Evolutionary conservation across 2,329 filamentous ascomycete genomes (phyloP).

Genomic region (Colletotrichum musicola): DNA sequence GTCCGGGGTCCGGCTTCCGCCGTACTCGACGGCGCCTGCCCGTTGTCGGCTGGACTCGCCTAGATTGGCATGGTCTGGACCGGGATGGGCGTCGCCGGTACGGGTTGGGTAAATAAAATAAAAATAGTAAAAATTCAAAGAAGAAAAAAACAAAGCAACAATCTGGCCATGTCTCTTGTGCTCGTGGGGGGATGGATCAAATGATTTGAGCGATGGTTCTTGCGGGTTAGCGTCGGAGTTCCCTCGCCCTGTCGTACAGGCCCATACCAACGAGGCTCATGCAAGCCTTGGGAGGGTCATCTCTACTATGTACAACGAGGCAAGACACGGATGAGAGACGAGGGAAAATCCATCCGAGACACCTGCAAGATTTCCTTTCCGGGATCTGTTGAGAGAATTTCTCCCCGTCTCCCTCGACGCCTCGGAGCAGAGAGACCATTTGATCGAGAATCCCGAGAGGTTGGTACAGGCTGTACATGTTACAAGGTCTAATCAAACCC

Average conservation of each 20-base stretch:
- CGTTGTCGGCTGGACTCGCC: conserved; percentile 9
- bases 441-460: background rate
- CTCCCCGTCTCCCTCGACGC: background rate
- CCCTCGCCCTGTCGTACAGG: too few species aligned
- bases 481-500: background rate
- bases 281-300: too few species aligned
- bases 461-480: background rate
- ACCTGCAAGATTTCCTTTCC: too few species aligned
- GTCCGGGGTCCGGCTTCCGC: background rate
- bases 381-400: background rate
- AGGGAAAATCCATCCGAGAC: too few species aligned
- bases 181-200: background rate
- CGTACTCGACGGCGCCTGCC: background rate
- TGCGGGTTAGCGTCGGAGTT: too few species aligned
- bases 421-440: background rate
- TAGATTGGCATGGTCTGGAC: background rate
- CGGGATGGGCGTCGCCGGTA: background rate
- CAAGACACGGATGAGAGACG: too few species aligned
- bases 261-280: too few species aligned
- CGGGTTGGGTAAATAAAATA: background rate
- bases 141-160: conserved; percentile 19
- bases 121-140: conserved; percentile 22
- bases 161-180: background rate
- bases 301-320: too few species aligned
- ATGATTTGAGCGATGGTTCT: background rate